Conservation (phyloP, 257 asterid species). For the Salvia miltiorrhiza region DNA sequence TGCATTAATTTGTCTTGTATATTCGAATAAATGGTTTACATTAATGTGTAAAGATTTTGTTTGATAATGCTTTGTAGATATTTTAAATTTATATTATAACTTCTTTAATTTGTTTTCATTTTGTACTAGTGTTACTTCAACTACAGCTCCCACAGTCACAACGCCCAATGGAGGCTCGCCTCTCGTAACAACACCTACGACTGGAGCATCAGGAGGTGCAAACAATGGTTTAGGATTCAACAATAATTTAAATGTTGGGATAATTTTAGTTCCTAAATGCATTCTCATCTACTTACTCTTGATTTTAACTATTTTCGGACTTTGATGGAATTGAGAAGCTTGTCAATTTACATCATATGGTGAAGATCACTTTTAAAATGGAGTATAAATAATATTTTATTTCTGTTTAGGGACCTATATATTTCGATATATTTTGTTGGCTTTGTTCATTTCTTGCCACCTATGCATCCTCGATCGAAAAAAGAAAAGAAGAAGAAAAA, state of each 20-base stretch:
- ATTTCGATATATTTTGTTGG: too few relatives aligned
- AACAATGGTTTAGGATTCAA: constrained; percentile 39
- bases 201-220: constrained; percentile 36
- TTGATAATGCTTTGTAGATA: background rate
- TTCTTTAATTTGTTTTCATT: background rate
- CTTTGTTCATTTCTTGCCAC: too few relatives aligned
- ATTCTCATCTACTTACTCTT: background rate
- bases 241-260: constrained; percentile 30
- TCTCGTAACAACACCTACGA: constrained; percentile 33
- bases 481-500: too few relatives aligned
- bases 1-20: background rate
- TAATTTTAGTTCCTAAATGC: background rate
- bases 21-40: background rate
- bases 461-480: too few relatives aligned
- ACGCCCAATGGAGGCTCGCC: constrained; percentile 31
- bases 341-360: background rate
- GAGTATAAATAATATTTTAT: too few relatives aligned
- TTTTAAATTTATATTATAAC: background rate
- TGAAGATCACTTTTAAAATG: background rate
- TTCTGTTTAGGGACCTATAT: background rate
- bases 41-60: background rate
- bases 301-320: constrained; percentile 1
- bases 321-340: constrained; percentile 21
- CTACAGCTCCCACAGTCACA: constrained; percentile 10
- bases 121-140: background rate